phyloP scores from a whole-genome alignment of 164 flowering plant species.

The Vitis cinerea region DNA sequence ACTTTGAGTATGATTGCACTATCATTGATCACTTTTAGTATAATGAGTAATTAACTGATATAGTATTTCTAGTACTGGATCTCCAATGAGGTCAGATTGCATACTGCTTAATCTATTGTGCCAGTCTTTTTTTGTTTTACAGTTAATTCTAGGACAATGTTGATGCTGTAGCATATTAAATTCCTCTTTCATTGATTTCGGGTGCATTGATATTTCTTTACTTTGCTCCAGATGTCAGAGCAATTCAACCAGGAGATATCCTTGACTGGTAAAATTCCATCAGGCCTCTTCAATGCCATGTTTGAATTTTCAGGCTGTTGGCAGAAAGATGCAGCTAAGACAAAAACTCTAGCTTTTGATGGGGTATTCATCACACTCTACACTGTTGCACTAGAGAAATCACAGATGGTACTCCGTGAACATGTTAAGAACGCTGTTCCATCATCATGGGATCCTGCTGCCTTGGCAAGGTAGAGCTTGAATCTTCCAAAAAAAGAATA shows the following conservation, averaged over 20 bases:
- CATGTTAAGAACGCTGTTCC: constrained; percentile 92
- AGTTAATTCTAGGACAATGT: no score
- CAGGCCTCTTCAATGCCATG: constrained; percentile 86
- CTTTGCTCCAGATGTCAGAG: constrained; percentile 75
- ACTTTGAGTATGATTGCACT: no score
- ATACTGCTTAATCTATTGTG: no score
- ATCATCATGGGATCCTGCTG: constrained; percentile 94
- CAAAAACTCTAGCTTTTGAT: constrained; percentile 92
- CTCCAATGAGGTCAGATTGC: no score
- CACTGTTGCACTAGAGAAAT: constrained; percentile 76
- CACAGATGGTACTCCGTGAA: constrained; percentile 75
- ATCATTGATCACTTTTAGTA: no score
- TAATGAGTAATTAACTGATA: no score
- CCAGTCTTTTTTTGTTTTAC: no score
- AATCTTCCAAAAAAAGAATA: background rate
- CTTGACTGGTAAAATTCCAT: constrained; percentile 87
- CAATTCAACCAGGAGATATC: constrained; percentile 90
- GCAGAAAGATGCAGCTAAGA: constrained; percentile 95
- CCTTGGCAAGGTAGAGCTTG: constrained; percentile 68
- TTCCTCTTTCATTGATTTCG: background rate
- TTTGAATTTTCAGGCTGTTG: constrained; percentile 86
- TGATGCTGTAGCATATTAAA: no score
- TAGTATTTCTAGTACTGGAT: no score
- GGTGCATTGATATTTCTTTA: constrained; percentile 3
- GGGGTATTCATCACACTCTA: constrained; percentile 87